These are phyloP conservation scores for Penicillium nordicum DNA, from an alignment of 2,329 filamentous ascomycete species.

Conservation along the genomic window DNA sequence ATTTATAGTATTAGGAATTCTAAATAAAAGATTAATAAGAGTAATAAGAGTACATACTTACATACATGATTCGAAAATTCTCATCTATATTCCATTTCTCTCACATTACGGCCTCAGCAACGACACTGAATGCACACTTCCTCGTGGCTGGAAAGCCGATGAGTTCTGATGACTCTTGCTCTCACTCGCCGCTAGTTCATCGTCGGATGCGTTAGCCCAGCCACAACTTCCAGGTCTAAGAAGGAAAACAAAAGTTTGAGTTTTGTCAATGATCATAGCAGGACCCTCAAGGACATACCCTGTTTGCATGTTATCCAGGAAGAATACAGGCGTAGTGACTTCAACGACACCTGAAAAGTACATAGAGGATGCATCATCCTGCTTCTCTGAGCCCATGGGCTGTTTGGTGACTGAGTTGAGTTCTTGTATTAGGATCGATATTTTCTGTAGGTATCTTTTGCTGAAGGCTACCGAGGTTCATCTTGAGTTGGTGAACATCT, in stretches of 20 bases:
- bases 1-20: no score
- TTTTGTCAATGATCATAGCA: slow-evolving; percentile 70
- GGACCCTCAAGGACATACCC: slow-evolving; percentile 54
- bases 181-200: background rate
- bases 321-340: slow-evolving; percentile 1
- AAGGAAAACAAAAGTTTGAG: slow-evolving; percentile 71
- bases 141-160: slow-evolving; percentile 5
- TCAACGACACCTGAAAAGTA: slow-evolving; percentile 5
- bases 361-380: slow-evolving; percentile 3
- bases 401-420: slow-evolving; percentile 3
- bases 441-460: slow-evolving; percentile 10
- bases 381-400: background rate
- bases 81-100: background rate
- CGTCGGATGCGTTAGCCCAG: slow-evolving; percentile 5
- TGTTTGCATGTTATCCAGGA: background rate
- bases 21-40: background rate
- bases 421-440: slow-evolving; percentile 6
- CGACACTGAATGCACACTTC: slow-evolving; percentile 10
- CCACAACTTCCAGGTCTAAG: slow-evolving; percentile 15
- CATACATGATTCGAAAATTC: background rate
- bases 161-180: background rate
- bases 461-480: slow-evolving; percentile 8
- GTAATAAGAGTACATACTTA: background rate
- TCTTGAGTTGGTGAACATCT: slow-evolving; percentile 1
- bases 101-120: slow-evolving; percentile 7